These are phyloP conservation scores for Plectosphaerella sp. DNA, from an alignment of 2,329 filamentous ascomycete species.

Conservation along the genomic window DNA sequence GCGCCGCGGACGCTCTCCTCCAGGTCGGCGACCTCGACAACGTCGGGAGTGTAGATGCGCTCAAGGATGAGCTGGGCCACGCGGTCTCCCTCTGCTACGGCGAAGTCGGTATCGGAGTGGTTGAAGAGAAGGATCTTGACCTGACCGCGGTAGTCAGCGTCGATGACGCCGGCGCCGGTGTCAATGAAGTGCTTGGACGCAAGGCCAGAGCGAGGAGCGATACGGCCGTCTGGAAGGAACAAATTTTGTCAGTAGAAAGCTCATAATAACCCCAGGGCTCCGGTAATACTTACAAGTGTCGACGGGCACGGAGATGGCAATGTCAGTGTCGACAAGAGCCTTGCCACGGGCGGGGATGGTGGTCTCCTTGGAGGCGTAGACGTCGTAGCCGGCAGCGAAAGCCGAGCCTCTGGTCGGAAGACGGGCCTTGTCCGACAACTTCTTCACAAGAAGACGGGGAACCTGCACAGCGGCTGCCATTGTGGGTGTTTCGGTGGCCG, in stretches of 20 bases:
- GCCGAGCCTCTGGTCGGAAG: slow-evolving; percentile 85
- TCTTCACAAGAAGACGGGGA: slow-evolving; percentile 79
- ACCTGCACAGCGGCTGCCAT: slow-evolving; percentile 31
- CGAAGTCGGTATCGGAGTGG: slow-evolving; percentile 77
- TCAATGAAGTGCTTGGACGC: slow-evolving; percentile 95
- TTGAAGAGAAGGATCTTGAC: slow-evolving; percentile 97
- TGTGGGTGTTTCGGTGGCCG: slow-evolving; percentile 23
- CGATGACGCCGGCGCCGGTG: slow-evolving; percentile 92
- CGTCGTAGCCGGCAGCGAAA: slow-evolving; percentile 88
- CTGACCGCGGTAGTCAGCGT: slow-evolving; percentile 92
- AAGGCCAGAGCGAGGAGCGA: slow-evolving; percentile 86
- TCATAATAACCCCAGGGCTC: neutral
- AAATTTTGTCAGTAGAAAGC: slow-evolving; percentile 1
- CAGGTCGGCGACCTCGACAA: slow-evolving; percentile 82
- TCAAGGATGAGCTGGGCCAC: slow-evolving; percentile 92
- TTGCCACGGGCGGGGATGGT: slow-evolving; percentile 79
- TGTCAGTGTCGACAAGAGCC: slow-evolving; percentile 82
- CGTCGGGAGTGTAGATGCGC: slow-evolving; percentile 88
- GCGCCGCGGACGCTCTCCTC: slow-evolving; percentile 87
- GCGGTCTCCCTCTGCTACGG: slow-evolving; percentile 79
- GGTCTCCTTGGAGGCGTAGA: slow-evolving; percentile 75
- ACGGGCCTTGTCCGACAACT: slow-evolving; percentile 73
- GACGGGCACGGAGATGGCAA: slow-evolving; percentile 83
- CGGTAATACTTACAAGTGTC: slow-evolving; percentile 68
- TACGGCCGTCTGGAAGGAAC: slow-evolving; percentile 65